These are phyloP conservation scores for Penicillium canescens DNA, from an alignment of 495 filamentous ascomycete genomes.

Conservation along the genomic window DNA sequence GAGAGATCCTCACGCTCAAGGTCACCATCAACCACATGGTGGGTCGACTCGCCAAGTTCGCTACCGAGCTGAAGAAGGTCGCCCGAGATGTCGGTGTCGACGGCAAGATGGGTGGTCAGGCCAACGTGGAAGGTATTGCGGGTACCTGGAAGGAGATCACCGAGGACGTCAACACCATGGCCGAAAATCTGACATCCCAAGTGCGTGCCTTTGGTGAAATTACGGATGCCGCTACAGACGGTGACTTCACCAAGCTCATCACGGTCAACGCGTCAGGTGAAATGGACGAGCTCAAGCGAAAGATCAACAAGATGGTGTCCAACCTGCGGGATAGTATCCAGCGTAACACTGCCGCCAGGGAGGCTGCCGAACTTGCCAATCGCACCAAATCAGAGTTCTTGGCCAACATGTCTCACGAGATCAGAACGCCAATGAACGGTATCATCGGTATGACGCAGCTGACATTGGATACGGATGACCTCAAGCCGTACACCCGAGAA, in stretches of 20 bases:
- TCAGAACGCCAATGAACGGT: conserved; percentile 88
- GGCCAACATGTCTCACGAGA: conserved; percentile 99
- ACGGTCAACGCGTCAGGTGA: conserved; percentile 98
- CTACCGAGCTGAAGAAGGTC: conserved; percentile 93
- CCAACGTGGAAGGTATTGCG: conserved; percentile 89
- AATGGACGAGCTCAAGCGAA: conserved; percentile 98
- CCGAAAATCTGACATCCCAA: conserved; percentile 95
- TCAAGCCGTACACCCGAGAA: conserved; percentile 93
- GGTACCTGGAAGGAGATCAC: conserved; percentile 99
- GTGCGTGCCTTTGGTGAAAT: conserved; percentile 98
- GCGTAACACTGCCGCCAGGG: conserved; percentile 92
- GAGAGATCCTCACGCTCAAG: conserved; percentile 90
- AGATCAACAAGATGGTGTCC: conserved; percentile 99
- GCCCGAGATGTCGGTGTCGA: conserved; percentile 97
- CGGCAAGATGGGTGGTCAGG: conserved; percentile 98
- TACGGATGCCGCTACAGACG: conserved; percentile 93
- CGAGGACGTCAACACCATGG: conserved; percentile 98
- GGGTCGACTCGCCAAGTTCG: conserved; percentile 91
- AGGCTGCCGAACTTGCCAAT: conserved; percentile 95
- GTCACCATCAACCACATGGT: conserved; percentile 99
- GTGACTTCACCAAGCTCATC: conserved; percentile 95
- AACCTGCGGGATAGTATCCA: conserved; percentile 96
- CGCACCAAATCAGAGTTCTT: conserved; percentile 99
- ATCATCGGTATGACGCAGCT: conserved; percentile 97
- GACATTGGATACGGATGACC: conserved; percentile 86